Evolutionary conservation across 2,329 filamentous ascomycete species (phyloP), one percentile per base, ranked within the genome.

Genomic region (Cadophora sp.): DNA sequence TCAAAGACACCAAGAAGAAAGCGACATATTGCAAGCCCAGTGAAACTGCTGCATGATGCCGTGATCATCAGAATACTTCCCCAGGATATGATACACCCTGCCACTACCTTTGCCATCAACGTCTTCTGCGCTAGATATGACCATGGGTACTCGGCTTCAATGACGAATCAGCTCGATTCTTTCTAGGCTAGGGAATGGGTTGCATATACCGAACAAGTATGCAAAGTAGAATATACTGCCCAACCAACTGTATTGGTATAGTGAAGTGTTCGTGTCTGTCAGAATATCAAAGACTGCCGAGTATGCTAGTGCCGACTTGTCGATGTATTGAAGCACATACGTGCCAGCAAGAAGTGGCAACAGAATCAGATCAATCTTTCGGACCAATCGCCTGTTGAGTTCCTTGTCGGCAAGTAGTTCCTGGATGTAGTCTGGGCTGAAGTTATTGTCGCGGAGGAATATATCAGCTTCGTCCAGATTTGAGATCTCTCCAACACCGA

Each of bases 1-100:
- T 92, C 89, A 64, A 89, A 89, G 1, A 89, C 81, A 33, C 89
- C 89, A 0, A 91, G 81, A 70, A 91, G 85, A 74, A 90, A 88
- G 0, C 90, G 84, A 61, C 90, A 83, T 0, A 84, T 86, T 43
- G 90, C 83, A 0, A 87, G 85, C 0, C 87, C 85, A 0, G 81
- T 78, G 71, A 86, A 91, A 74, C 84, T 84, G 18, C 82, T 79
- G 1, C 86, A 85, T 0, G 83, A 86, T 0, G 88, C 88, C 70
- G 89, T 89, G 74, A 85, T 87, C 64, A 83, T 80, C 1, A 91
- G 79, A 1, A 86, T 81, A 0, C 81, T 48, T 1, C 87, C 87
- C 86, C 87, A 89, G 63, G 84, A 80, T 60, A 89, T 80, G 65
- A 89, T 84, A 72, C 84, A 87, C 59, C 83, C 80, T 0, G 83